Base-by-base conservation (phyloP, 2,329 filamentous ascomycete species). In the Colletotrichum costaricense region DNA sequence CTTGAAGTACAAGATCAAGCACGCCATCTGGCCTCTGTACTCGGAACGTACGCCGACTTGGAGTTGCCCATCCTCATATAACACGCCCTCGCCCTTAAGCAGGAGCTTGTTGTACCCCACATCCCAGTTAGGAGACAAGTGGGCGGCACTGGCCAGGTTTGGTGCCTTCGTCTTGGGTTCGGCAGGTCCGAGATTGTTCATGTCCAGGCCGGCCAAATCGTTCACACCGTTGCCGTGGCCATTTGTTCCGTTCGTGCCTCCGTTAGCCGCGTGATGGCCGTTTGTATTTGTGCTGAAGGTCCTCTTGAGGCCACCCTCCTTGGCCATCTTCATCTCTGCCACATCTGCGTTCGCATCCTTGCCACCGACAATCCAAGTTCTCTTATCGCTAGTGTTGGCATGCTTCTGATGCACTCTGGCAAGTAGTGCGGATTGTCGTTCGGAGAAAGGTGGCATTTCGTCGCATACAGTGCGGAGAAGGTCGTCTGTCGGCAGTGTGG, bases 361-460 rank as follows among this genome's bases (percentile, higher is more conserved):
- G 73, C 95, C 96, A 75, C 96, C 96, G n/a, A 98, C 94, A 30
- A 98, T 93, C 97, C 97, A 99, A 2, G 97, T 98, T 74, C 96
- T 91, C 85, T 97, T 97, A 82, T 99, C 97, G 80, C 94, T 97
- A 16, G 95, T 97, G 74, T 93, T 94, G 60, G 93, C 94, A 79
- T 97, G 95, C 85, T 97, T 98, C 83, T 98, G 95, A 83, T 99
- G 96, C 63, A 99, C 88, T 71, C 97, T 90, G 52, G 96, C 98
- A 12, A 99, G 87, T 33, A 99, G 87, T 1, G 97, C 96, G 5
- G 97, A 98, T 72, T 97, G 93, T 73, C 97, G 89, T 82, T 99
- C 95, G 0, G 97, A 97, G 84, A 98, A 99, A 0, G 97, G 95
- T 2, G 97, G 97, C 97, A 99, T 99, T 82, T 99, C 97, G 78